Conservation (phyloP, 2,329 filamentous ascomycete genomes). For the Neoarthrinium moseri region DNA sequence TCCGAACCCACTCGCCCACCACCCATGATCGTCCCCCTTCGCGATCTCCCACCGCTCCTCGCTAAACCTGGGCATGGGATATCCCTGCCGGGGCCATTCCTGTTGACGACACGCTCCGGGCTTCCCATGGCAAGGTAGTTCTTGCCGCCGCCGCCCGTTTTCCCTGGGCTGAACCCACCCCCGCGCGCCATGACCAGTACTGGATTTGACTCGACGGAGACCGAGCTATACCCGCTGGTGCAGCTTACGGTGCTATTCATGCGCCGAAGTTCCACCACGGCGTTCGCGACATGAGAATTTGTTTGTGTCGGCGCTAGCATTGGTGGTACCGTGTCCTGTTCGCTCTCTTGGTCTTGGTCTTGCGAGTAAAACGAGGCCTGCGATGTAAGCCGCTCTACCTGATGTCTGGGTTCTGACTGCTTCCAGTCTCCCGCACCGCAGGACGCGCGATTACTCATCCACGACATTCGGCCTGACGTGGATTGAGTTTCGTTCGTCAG, state of each 20-base stretch:
- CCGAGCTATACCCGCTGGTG: slow-evolving; percentile 42
- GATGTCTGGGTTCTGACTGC: background rate
- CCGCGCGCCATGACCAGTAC: slow-evolving; percentile 37
- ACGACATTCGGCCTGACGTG: background rate
- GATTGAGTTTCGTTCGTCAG: background rate
- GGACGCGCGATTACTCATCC: background rate
- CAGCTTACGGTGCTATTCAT: slow-evolving; percentile 47
- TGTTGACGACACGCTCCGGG: background rate
- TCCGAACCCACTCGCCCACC: background rate
- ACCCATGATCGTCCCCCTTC: background rate
- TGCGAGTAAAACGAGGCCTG: slow-evolving; percentile 1
- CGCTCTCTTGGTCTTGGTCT: slow-evolving; percentile 6
- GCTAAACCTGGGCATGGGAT: background rate
- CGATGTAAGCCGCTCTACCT: background rate
- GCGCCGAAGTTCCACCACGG: slow-evolving; percentile 51
- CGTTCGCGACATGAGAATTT: slow-evolving; percentile 32
- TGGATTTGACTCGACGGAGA: slow-evolving; percentile 36
- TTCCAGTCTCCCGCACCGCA: background rate
- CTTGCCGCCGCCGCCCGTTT: slow-evolving; percentile 34
- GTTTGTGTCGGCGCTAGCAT: slow-evolving; percentile 2
- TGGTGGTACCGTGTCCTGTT: background rate
- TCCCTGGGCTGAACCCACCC: slow-evolving; percentile 35
- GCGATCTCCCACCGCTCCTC: slow-evolving; percentile 1
- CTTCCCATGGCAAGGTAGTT: slow-evolving; percentile 48
- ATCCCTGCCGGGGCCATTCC: background rate